phyloP scores from a whole-genome alignment of 257 asterid species.

The Solanum phureja region DNA sequence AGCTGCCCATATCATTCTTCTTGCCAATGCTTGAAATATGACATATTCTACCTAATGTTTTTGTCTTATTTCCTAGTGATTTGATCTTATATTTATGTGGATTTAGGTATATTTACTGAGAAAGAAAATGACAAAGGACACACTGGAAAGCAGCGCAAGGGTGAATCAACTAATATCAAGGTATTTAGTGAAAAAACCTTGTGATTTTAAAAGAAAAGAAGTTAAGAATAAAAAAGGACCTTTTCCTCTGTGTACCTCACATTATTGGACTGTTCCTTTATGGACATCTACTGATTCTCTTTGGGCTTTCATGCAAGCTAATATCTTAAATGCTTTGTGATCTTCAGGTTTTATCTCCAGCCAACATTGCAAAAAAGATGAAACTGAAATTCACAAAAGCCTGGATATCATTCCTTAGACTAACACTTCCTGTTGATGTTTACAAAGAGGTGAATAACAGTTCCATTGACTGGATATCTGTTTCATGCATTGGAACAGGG shows the following conservation, averaged over 20 bases:
- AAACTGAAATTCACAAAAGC: slow-evolving; percentile 77
- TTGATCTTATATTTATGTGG: not conserved
- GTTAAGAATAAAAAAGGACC: not conserved
- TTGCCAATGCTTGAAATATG: not conserved
- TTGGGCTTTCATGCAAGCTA: not conserved
- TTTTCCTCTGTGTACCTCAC: not conserved
- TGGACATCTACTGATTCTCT: not conserved
- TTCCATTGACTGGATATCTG: not conserved
- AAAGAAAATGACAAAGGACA: slow-evolving; percentile 25
- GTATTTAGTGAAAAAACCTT: not conserved
- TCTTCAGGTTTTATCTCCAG: slow-evolving; percentile 49
- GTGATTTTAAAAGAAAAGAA: not conserved
- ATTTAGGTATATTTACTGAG: slow-evolving; percentile 42
- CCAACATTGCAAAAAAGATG: slow-evolving; percentile 54
- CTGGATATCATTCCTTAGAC: slow-evolving; percentile 80
- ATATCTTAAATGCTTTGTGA: not conserved
- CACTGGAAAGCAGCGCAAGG: not conserved
- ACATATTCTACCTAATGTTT: not conserved
- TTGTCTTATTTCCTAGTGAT: not conserved
- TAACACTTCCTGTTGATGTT: slow-evolving; percentile 81
- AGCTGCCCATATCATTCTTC: not conserved
- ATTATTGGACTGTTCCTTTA: not conserved
- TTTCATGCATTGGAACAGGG: not conserved
- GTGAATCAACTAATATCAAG: not conserved
- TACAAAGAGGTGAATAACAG: slow-evolving; percentile 68